Evolutionary conservation across 2,329 filamentous ascomycete genomes (phyloP).

Genomic region (Tolypocladium pustulatum): DNA sequence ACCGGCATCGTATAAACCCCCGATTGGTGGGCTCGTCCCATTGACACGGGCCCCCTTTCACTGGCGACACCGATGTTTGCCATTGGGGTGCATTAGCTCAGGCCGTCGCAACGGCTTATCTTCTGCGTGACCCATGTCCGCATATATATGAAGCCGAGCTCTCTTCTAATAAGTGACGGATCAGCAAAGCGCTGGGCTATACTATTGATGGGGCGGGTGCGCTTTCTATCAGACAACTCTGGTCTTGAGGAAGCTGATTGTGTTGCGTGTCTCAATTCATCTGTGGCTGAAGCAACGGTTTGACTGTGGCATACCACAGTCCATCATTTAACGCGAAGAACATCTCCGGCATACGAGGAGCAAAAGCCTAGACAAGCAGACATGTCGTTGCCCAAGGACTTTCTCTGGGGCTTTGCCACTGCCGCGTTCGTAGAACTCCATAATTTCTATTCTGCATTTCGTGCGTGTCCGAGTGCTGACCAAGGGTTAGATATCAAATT

Average conservation of each 20-base stretch:
- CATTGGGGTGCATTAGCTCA: background rate
- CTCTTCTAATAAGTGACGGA: background rate
- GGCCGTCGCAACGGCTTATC: background rate
- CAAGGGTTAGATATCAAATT: background rate
- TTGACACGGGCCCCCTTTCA: background rate
- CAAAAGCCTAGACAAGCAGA: constrained; percentile 7
- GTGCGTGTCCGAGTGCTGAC: background rate
- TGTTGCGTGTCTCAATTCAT: background rate
- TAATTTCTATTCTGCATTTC: background rate
- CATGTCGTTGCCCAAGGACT: constrained; percentile 57
- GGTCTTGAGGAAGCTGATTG: background rate
- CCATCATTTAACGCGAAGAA: no score
- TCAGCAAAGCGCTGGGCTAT: background rate
- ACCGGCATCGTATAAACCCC: background rate
- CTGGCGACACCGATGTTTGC: background rate
- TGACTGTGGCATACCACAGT: background rate
- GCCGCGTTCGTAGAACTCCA: constrained; percentile 31
- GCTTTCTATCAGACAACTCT: background rate
- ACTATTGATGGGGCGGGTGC: background rate
- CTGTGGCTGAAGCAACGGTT: background rate
- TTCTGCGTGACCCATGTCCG: background rate
- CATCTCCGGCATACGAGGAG: background rate
- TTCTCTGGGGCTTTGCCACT: constrained; percentile 73
- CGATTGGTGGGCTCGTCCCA: background rate
- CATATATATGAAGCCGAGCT: background rate